A percentile compares a stretch with the other conserved stretches of the same genome.
Conservation (phyloP, 2,329 filamentous ascomycete species). For the Shiraia bambusicola region DNA sequence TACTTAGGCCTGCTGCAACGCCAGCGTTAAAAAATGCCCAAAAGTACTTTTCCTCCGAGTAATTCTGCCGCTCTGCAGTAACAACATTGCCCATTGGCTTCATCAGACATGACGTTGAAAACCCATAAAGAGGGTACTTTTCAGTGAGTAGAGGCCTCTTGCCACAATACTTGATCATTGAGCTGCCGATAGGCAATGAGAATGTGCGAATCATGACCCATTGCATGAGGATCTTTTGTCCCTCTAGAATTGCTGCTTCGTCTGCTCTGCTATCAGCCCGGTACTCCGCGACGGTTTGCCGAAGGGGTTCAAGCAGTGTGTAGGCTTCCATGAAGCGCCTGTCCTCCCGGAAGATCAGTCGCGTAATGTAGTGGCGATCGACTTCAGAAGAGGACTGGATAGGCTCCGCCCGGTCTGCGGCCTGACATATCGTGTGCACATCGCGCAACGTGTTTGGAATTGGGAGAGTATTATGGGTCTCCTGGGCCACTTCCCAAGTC, state of each 20-base stretch:
- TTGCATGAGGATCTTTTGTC: constrained; percentile 87
- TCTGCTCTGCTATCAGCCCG: constrained; percentile 73
- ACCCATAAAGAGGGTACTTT: constrained; percentile 84
- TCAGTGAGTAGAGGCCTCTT: constrained; percentile 89
- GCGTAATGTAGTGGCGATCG: constrained; percentile 78
- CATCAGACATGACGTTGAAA: constrained; percentile 88
- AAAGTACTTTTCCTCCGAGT: constrained; percentile 93
- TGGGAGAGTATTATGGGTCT: constrained; percentile 22
- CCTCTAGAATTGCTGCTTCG: constrained; percentile 85
- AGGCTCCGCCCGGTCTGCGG: constrained; percentile 62
- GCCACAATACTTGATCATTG: constrained; percentile 83
- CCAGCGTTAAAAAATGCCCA: constrained; percentile 99
- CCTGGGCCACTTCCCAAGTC: constrained; percentile 21
- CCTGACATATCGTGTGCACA: constrained; percentile 73
- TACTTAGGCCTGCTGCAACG: constrained; percentile 86
- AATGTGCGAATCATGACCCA: constrained; percentile 84
- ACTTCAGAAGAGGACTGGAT: constrained; percentile 80
- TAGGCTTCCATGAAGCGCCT: constrained; percentile 84
- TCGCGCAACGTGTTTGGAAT: constrained; percentile 55
- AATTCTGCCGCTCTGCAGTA: constrained; percentile 82
- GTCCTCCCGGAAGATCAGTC: constrained; percentile 87
- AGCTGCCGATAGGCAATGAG: constrained; percentile 83
- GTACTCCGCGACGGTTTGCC: constrained; percentile 76
- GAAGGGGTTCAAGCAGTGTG: constrained; percentile 80
- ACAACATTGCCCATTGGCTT: constrained; percentile 90